Percentiles rank a stretch among this genome's conserved stretches.
These are phyloP conservation scores for Asparagopsis taxiformis DNA, from an alignment of 31 red algal genomes.

Conservation along the genomic window DNA sequence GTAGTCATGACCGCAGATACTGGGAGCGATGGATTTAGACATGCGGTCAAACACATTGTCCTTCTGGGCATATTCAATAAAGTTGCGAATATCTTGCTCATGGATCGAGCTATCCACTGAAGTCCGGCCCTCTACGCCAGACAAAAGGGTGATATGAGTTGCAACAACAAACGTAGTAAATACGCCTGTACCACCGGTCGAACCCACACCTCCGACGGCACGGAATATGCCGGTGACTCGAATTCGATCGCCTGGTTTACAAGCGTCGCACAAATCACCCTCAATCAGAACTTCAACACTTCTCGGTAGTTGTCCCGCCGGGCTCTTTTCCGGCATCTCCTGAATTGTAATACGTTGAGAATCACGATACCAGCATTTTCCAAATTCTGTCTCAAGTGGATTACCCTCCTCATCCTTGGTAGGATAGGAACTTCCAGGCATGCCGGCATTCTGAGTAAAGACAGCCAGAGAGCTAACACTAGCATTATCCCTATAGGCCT, in stretches of 20 bases:
- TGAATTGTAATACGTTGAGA: slow-evolving; percentile 86
- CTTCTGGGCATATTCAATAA: slow-evolving; percentile 74
- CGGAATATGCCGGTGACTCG: slow-evolving; percentile 85
- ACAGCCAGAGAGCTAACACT: slow-evolving; percentile 69
- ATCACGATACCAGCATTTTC: slow-evolving; percentile 89
- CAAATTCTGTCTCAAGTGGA: slow-evolving; percentile 95
- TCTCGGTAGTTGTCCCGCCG: slow-evolving; percentile 92
- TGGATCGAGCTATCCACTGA: slow-evolving; percentile 58
- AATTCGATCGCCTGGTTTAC: slow-evolving; percentile 96
- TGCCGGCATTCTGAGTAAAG: slow-evolving; percentile 59
- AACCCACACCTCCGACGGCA: slow-evolving; percentile 75
- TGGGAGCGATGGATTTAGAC: slow-evolving; percentile 86
- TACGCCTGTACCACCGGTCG: slow-evolving; percentile 62
- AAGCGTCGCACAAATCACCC: slow-evolving; percentile 87
- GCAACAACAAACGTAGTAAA: slow-evolving; percentile 98
- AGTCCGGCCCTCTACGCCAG: slow-evolving; percentile 49
- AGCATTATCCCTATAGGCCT: slow-evolving; percentile 82
- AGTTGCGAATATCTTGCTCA: slow-evolving; percentile 78
- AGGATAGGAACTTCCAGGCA: slow-evolving; percentile 76
- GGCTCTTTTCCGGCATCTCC: slow-evolving; percentile 94
- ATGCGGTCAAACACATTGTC: slow-evolving; percentile 66
- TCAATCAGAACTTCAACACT: slow-evolving; percentile 92
- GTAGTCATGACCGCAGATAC: slow-evolving; percentile 89
- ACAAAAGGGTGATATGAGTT: slow-evolving; percentile 58
- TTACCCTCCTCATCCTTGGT: slow-evolving; percentile 97